phyloP scores from a whole-genome alignment of 1,284 basidiomycete species.

The Takashimella tepidaria region DNA sequence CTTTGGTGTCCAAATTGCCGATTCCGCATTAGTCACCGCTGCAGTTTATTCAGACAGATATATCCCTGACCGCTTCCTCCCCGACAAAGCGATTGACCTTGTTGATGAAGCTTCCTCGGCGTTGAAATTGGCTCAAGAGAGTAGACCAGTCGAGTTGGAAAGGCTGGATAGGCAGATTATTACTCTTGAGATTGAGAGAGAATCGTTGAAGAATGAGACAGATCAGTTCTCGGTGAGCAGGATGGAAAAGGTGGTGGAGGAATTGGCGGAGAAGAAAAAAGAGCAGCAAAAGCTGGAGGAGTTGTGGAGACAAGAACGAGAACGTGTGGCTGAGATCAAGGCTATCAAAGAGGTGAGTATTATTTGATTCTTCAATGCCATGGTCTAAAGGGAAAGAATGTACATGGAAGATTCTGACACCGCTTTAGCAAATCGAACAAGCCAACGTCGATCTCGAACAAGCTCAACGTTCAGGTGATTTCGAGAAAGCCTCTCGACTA shows the following conservation, averaged over 20 bases:
- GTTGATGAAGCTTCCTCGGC: conserved; percentile 86
- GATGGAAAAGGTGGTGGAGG: conserved; percentile 55
- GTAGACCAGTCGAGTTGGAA: conserved; percentile 81
- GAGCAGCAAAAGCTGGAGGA: conserved; percentile 61
- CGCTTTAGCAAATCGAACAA: conserved; percentile 62
- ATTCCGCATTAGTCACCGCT: conserved; percentile 77
- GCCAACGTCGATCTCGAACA: conserved; percentile 81
- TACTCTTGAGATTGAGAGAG: conserved; percentile 83
- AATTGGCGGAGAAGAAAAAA: conserved; percentile 58
- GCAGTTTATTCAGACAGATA: conserved; percentile 77
- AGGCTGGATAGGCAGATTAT: conserved; percentile 74
- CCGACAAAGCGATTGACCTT: conserved; percentile 79
- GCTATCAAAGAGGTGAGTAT: conserved; percentile 55
- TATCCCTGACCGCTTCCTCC: conserved; percentile 77
- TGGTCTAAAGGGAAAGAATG: neutral
- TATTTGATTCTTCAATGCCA: neutral
- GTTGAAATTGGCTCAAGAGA: conserved; percentile 84
- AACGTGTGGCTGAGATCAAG: conserved; percentile 70
- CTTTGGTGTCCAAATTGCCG: conserved; percentile 85
- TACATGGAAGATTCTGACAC: too few relatives aligned
- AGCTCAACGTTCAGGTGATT: conserved; percentile 77
- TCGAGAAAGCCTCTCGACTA: conserved; percentile 71
- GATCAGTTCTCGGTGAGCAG: conserved; percentile 77
- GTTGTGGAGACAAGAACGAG: conserved; percentile 73
- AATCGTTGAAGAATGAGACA: conserved; percentile 80